Evolutionary conservation across 208 protist genomes (phyloP).

Genomic region (Giardia muris): DNA sequence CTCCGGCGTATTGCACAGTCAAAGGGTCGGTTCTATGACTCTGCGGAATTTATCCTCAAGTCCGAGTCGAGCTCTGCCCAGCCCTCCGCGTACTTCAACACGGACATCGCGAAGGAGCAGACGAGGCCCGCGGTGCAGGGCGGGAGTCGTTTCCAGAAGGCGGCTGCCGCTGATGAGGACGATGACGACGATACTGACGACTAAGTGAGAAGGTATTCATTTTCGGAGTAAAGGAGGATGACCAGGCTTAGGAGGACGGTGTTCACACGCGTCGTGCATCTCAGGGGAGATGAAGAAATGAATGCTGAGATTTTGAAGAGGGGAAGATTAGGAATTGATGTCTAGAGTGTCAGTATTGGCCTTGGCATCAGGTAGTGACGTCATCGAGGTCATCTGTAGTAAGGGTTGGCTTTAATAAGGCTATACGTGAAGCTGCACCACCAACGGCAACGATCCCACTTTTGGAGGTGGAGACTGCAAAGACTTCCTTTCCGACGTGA

Average conservation of each 20-base stretch:
- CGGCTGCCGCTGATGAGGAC: neutral
- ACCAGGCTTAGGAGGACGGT: neutral
- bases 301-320: neutral
- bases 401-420: too few species aligned
- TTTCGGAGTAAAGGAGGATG: neutral
- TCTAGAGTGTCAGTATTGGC: too few species aligned
- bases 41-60: conserved; percentile 16
- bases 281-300: too few species aligned
- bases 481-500: too few species aligned
- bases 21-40: conserved; percentile 18
- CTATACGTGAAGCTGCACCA: too few species aligned
- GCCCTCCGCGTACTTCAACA: neutral
- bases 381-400: too few species aligned
- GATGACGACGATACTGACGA: conserved; percentile 18
- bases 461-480: too few species aligned
- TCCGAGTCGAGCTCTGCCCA: neutral
- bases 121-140: neutral
- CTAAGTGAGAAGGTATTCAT: neutral
- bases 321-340: too few species aligned
- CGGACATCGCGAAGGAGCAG: neutral
- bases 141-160: neutral
- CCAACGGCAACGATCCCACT: too few species aligned
- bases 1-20: neutral
- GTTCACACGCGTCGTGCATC: too few species aligned
- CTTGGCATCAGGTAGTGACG: neutral